A percentile compares a stretch with the other conserved stretches of the same genome.
phyloP scores from a whole-genome alignment of 371 early-diverging fungal species.

The Syncephalastrum sp. region DNA sequence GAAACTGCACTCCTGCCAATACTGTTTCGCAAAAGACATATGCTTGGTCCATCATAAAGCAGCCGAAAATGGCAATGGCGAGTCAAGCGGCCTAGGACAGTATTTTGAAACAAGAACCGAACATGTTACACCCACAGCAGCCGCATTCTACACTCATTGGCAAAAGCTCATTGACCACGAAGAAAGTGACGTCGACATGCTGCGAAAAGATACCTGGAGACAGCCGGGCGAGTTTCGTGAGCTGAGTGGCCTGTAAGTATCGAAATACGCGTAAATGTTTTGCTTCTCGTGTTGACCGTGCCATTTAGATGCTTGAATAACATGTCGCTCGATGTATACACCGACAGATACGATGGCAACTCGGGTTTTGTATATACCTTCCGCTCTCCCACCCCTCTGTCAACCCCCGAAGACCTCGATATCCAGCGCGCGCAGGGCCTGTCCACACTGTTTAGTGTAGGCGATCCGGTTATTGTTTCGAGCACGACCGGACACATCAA shows the following conservation, averaged over 20 bases:
- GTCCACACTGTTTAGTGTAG: conserved; percentile 58
- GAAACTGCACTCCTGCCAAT: conserved; percentile 63
- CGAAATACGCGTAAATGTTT: neutral
- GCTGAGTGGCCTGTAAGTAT: conserved; percentile 24
- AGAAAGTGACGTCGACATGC: conserved; percentile 68
- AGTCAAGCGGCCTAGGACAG: conserved; percentile 51
- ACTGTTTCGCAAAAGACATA: conserved; percentile 63
- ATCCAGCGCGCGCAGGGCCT: too few relatives aligned
- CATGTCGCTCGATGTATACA: conserved; percentile 16
- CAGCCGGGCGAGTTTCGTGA: conserved; percentile 46
- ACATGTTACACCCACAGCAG: conserved; percentile 58
- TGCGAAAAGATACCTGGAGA: conserved; percentile 83
- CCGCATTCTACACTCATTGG: conserved; percentile 81
- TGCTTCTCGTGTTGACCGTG: neutral
- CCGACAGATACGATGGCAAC: neutral
- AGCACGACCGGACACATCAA: conserved; percentile 73
- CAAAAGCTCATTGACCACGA: conserved; percentile 75
- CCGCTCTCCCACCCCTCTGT: too few relatives aligned
- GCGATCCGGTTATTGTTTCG: conserved; percentile 86
- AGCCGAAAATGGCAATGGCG: conserved; percentile 65
- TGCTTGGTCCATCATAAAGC: conserved; percentile 77
- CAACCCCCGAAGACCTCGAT: too few relatives aligned
- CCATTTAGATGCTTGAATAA: conserved; percentile 24
- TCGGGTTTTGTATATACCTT: neutral
- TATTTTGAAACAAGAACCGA: conserved; percentile 63